These are phyloP conservation scores for Xerocomus brunneocitrinus DNA, from an alignment of 768 basidiomycete species.

Conservation along the genomic window DNA sequence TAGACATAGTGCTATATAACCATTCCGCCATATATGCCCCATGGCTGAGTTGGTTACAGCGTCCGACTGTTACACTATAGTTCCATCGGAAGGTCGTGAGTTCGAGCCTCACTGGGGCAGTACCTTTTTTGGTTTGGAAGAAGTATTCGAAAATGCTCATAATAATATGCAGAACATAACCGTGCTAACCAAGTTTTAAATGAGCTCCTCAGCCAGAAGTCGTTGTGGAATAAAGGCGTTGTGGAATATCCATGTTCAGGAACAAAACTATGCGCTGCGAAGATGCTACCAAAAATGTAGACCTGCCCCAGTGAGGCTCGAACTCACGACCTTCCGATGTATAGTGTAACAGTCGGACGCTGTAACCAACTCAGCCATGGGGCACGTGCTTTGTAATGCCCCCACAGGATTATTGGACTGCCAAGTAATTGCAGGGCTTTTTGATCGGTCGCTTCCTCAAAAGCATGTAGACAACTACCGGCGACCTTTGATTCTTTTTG, in stretches of 20 bases:
- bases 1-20: neutral
- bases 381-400: slow-evolving; percentile 34
- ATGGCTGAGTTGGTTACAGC: slow-evolving; percentile 77
- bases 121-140: neutral
- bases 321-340: slow-evolving; percentile 67
- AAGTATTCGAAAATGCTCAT: too few relatives aligned
- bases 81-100: slow-evolving; percentile 61
- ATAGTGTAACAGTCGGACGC: slow-evolving; percentile 66
- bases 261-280: too few relatives aligned
- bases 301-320: slow-evolving; percentile 60
- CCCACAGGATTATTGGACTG: neutral
- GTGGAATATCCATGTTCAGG: neutral
- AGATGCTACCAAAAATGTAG: neutral
- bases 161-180: too few relatives aligned
- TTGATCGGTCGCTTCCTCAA: neutral
- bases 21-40: slow-evolving; percentile 40
- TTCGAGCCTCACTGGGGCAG: slow-evolving; percentile 66
- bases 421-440: neutral
- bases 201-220: too few relatives aligned
- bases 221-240: too few relatives aligned
- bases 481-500: slow-evolving; percentile 52
- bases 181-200: too few relatives aligned
- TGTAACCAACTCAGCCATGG: slow-evolving; percentile 77
- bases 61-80: slow-evolving; percentile 58
- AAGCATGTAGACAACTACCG: slow-evolving; percentile 22